A percentile compares a stretch with the other conserved stretches of the same genome.
phyloP scores from a whole-genome alignment of 257 asterid species.

The Solanum gandarillasii region DNA sequence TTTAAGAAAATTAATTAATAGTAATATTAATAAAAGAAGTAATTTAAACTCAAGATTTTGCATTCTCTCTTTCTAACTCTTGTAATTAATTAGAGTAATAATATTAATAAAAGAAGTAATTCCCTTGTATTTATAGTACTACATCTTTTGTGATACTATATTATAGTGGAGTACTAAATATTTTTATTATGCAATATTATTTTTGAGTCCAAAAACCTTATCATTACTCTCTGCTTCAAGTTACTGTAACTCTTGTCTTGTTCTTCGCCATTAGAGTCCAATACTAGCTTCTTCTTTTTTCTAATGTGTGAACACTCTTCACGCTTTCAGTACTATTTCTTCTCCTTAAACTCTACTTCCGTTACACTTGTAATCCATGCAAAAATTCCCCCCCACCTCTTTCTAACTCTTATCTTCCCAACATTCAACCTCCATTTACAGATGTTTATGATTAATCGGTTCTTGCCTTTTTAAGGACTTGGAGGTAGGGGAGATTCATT shows the following conservation, averaged over 20 bases:
- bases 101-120: too few species aligned
- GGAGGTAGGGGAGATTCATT: not conserved
- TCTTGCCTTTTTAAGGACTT: not conserved
- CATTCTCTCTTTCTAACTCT: not conserved
- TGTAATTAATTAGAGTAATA: not conserved
- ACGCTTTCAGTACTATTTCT: not conserved
- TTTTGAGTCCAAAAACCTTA: not conserved
- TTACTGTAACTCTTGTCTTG: not conserved
- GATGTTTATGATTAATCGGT: not conserved
- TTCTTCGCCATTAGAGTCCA: not conserved
- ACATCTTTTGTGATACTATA: too few species aligned
- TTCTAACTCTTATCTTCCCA: not conserved
- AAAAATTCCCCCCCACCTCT: not conserved
- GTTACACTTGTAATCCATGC: slow-evolving; percentile 1
- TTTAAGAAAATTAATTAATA: not conserved
- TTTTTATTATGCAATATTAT: not conserved
- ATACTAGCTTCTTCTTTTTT: too few species aligned
- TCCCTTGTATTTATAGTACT: not conserved
- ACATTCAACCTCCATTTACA: slow-evolving; percentile 2
- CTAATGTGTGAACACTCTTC: not conserved
- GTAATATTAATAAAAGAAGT: not conserved
- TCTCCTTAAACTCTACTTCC: not conserved
- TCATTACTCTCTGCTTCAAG: not conserved
- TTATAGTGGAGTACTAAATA: too few species aligned
- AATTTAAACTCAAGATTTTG: not conserved